These are phyloP conservation scores for Trametes cubensis DNA, from an alignment of 768 basidiomycete genomes.

Conservation along the genomic window DNA sequence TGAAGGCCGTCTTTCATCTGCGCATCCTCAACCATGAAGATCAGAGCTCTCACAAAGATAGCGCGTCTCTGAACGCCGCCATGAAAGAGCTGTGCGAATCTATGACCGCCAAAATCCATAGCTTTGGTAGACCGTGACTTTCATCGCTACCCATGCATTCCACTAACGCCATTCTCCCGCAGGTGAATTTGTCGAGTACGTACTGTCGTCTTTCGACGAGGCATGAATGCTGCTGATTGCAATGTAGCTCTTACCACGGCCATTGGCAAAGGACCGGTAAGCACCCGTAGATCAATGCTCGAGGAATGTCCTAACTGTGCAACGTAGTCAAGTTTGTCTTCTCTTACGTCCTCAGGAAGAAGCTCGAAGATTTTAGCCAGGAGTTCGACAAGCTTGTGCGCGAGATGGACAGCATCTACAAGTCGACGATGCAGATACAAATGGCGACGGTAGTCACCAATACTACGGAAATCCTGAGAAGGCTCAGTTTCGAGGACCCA, in stretches of 20 bases:
- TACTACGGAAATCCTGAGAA: not conserved
- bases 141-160: no score
- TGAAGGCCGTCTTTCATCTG: slow-evolving; percentile 3
- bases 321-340: no score
- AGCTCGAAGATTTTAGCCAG: no score
- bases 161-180: not conserved
- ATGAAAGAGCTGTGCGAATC: not conserved
- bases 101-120: not conserved
- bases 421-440: slow-evolving; percentile 4
- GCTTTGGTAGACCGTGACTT: not conserved
- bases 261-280: slow-evolving; percentile 2
- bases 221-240: not conserved
- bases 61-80: no score
- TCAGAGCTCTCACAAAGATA: not conserved
- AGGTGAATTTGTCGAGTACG: slow-evolving; percentile 2
- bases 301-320: no score
- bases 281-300: not conserved
- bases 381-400: not conserved
- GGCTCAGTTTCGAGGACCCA: not conserved
- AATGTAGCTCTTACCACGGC: not conserved
- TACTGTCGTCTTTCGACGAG: not conserved
- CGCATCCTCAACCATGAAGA: not conserved
- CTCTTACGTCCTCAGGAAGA: no score
- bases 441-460: not conserved
- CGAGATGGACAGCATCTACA: slow-evolving; percentile 1